These are phyloP conservation scores for Lepraria neglecta DNA, from an alignment of 495 filamentous ascomycete genomes.

Conservation along the genomic window DNA sequence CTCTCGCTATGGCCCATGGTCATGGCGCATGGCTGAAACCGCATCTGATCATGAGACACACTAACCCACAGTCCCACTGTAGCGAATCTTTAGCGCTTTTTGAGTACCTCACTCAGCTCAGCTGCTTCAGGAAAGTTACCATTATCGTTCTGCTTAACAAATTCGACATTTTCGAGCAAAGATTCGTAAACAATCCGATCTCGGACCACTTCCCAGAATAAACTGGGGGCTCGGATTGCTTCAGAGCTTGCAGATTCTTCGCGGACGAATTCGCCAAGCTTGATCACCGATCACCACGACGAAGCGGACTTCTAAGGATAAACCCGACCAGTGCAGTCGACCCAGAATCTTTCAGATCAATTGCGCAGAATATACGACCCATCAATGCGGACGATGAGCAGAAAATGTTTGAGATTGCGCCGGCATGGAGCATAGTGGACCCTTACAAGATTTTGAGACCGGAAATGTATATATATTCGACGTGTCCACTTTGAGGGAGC, in stretches of 20 bases:
- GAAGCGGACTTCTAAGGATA: neutral
- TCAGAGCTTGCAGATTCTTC: neutral
- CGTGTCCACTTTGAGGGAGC: too few species aligned
- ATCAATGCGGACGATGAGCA: too few species aligned
- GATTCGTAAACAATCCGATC: neutral
- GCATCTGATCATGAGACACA: too few species aligned
- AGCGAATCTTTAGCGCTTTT: too few species aligned
- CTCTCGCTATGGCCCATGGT: too few species aligned
- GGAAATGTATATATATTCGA: too few species aligned
- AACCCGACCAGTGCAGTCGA: neutral
- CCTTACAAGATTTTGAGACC: too few species aligned
- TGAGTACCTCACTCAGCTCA: neutral
- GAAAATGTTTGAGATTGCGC: too few species aligned
- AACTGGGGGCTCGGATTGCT: neutral
- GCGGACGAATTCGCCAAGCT: neutral
- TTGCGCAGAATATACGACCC: neutral
- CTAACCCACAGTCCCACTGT: too few species aligned
- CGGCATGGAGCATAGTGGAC: too few species aligned
- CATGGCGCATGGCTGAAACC: too few species aligned
- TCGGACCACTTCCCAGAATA: neutral
- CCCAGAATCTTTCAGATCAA: neutral
- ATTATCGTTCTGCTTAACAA: neutral
- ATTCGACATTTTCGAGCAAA: neutral
- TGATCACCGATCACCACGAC: neutral
- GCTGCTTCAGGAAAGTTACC: neutral